Percentiles rank a stretch among this genome's conserved stretches.
Evolutionary conservation across 116 monocot species (phyloP).

Genomic region (Zostera marina): DNA sequence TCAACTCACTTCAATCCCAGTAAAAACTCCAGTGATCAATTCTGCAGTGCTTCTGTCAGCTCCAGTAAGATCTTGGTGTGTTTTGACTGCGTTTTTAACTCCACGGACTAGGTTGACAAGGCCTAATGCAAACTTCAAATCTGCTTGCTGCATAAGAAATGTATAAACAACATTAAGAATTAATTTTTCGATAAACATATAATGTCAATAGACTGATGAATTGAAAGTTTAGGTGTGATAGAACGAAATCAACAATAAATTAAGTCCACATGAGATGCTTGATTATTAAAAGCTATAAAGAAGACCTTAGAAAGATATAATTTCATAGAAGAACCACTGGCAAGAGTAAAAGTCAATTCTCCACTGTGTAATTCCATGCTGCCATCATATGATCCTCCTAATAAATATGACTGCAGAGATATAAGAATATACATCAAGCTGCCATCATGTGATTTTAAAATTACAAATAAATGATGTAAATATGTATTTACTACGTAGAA

Average conservation of each 20-base stretch:
- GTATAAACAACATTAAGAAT: background rate
- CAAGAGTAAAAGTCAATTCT: conserved; percentile 29
- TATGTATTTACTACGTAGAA: background rate
- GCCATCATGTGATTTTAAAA: conserved; percentile 25
- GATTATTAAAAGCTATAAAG: background rate
- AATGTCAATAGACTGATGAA: background rate
- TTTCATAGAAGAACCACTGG: conserved; percentile 22
- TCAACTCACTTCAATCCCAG: conserved; percentile 39
- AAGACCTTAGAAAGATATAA: conserved; percentile 45
- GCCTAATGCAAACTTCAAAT: conserved; percentile 32
- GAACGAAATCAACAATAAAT: too few species aligned
- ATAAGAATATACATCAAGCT: too few species aligned
- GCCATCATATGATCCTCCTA: conserved; percentile 40
- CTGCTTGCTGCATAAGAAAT: conserved; percentile 37
- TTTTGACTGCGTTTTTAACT: conserved; percentile 29
- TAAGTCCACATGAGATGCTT: background rate
- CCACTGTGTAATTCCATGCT: conserved; percentile 25
- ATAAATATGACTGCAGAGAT: conserved; percentile 32
- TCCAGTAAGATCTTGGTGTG: conserved; percentile 39
- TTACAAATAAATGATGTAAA: background rate
- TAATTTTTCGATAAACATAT: background rate
- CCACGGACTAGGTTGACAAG: conserved; percentile 27
- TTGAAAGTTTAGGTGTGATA: too few species aligned
- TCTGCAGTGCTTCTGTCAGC: conserved; percentile 19
- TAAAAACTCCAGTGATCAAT: conserved; percentile 26